These are phyloP conservation scores for Cylindrotheca fusiformis DNA, from an alignment of 108 stramenopile species.

Conservation along the genomic window DNA sequence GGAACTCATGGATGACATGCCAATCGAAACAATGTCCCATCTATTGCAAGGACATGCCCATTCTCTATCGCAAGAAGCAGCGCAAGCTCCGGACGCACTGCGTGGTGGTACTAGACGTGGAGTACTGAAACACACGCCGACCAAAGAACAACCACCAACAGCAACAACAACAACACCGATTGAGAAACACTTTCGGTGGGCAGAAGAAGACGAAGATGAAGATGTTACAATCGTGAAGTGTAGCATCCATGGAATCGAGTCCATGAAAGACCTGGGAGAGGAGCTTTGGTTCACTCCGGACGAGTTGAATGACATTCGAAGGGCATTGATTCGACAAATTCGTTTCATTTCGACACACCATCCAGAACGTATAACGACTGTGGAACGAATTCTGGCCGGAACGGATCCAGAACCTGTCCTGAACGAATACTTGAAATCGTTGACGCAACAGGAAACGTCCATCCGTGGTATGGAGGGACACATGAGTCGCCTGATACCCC, in stretches of 20 bases:
- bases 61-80: neutral
- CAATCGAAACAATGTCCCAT: neutral
- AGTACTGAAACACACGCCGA: neutral
- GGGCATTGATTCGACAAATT: slow-evolving; percentile 15
- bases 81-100: neutral
- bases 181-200: slow-evolving; percentile 33
- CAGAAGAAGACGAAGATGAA: slow-evolving; percentile 12
- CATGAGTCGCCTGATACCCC: slow-evolving; percentile 13
- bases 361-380: slow-evolving; percentile 11
- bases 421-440: slow-evolving; percentile 21
- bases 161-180: neutral
- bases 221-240: slow-evolving; percentile 1
- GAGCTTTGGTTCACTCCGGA: slow-evolving; percentile 20
- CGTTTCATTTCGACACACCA: slow-evolving; percentile 17
- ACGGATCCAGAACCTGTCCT: neutral
- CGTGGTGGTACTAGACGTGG: neutral
- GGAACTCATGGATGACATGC: neutral
- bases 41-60: neutral
- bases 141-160: neutral
- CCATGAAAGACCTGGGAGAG: slow-evolving; percentile 16
- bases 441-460: slow-evolving; percentile 20
- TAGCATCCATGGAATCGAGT: slow-evolving; percentile 10
- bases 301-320: slow-evolving; percentile 22
- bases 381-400: slow-evolving; percentile 13
- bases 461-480: slow-evolving; percentile 32